Evolutionary conservation across 805 yeast genomes (phyloP).

Genomic region (Danielia reshetovae): DNA sequence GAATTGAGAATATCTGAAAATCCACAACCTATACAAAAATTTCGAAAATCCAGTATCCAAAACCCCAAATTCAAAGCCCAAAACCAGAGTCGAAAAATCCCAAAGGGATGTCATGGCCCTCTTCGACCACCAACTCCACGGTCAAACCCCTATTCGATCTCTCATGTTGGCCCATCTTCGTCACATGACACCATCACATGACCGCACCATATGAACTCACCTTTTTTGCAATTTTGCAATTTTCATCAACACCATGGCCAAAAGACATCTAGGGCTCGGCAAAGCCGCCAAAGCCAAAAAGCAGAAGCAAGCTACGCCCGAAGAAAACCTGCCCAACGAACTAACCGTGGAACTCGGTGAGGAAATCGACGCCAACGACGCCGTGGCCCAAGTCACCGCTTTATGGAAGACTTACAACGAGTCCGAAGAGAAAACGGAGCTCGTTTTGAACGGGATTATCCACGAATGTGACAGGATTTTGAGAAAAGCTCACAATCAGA

Average conservation of each 20-base stretch:
- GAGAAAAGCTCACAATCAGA: slow-evolving; percentile 33
- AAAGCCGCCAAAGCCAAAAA: slow-evolving; percentile 27
- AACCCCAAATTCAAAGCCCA: too few species aligned
- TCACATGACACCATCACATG: too few species aligned
- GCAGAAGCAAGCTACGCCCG: slow-evolving; percentile 13
- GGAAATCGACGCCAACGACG: slow-evolving; percentile 71
- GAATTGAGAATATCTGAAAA: too few species aligned
- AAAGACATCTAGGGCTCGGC: slow-evolving; percentile 39
- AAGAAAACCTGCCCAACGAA: slow-evolving; percentile 16
- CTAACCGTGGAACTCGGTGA: slow-evolving; percentile 62
- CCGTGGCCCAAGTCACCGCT: slow-evolving; percentile 69
- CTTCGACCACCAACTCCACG: too few species aligned
- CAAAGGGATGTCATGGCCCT: too few species aligned
- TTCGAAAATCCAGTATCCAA: too few species aligned
- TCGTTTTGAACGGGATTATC: slow-evolving; percentile 75
- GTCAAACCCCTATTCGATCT: too few species aligned
- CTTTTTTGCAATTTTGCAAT: too few species aligned
- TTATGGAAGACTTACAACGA: slow-evolving; percentile 62
- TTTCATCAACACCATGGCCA: slow-evolving; percentile 15
- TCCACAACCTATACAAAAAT: too few species aligned
- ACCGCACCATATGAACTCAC: too few species aligned
- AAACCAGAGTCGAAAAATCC: too few species aligned
- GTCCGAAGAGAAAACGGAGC: slow-evolving; percentile 57
- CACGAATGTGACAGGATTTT: slow-evolving; percentile 87
- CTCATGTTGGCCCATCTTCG: too few species aligned